Conservation (phyloP, 2,329 filamentous ascomycete species). For the Geosmithia putterillii region DNA sequence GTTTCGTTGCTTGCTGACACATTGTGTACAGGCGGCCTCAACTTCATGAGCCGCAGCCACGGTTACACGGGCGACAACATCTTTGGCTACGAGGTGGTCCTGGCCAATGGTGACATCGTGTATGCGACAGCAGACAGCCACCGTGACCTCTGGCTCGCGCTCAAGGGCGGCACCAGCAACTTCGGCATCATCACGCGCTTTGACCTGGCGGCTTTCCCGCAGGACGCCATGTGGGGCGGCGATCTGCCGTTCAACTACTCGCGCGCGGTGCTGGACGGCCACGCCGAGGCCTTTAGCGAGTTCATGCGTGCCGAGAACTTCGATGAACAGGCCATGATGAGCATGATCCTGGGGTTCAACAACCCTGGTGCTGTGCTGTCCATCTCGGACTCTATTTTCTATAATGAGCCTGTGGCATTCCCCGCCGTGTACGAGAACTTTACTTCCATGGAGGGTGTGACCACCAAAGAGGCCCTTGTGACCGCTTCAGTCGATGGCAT, state of each 20-base stretch:
- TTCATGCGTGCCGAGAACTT: slow-evolving; percentile 18
- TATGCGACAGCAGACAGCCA: slow-evolving; percentile 22
- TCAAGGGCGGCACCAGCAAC: slow-evolving; percentile 31
- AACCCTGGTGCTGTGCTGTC: slow-evolving; percentile 4
- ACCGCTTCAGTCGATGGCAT: too few species aligned
- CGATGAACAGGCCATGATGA: slow-evolving; percentile 1
- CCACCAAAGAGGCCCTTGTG: too few species aligned
- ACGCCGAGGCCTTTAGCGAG: slow-evolving; percentile 17
- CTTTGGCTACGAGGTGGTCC: slow-evolving; percentile 25
- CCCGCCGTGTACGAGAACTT: too few species aligned
- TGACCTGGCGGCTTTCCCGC: slow-evolving; percentile 16
- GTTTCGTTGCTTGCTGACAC: too few species aligned
- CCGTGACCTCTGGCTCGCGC: slow-evolving; percentile 27
- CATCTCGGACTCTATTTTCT: too few species aligned
- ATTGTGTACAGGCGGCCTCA: too few species aligned
- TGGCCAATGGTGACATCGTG: slow-evolving; percentile 24
- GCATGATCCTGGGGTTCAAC: not conserved
- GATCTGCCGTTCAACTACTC: slow-evolving; percentile 14
- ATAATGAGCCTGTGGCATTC: too few species aligned
- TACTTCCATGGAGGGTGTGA: too few species aligned
- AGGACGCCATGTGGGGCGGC: slow-evolving; percentile 17
- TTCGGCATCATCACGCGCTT: slow-evolving; percentile 21
- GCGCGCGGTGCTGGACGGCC: slow-evolving; percentile 7
- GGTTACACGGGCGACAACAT: slow-evolving; percentile 27
- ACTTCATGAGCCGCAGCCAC: too few species aligned